Base-by-base conservation (phyloP, 2,329 filamentous ascomycete genomes). In the Mariannaea sp. region DNA sequence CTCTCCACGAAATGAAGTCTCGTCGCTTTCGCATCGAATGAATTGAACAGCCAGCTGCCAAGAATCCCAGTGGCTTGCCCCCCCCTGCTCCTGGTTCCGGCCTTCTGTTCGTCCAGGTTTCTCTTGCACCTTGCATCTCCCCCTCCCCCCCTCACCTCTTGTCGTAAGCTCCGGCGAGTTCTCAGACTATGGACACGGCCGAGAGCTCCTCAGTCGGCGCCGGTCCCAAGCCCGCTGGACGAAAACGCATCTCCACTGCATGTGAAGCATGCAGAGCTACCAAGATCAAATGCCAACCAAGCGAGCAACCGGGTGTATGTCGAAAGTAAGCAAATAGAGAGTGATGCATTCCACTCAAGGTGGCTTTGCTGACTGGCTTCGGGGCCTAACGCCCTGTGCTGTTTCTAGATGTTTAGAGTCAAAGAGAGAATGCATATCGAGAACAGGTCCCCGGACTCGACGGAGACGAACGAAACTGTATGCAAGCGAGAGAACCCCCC, bases 251-350 rank as follows among this genome's bases (percentile, higher is more conserved):
- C 13, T 63, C 63, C 14, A 73, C 83, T 70, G 73, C 80, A 16
- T 83, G 80, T 50, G 80, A 83, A 65, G 77, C 79, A 2, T 83
- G 81, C 57, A 71, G 81, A 48, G 72, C 69, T 9, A 77, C 79
- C 51, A 84, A 83, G 69, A 72, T 81, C 17, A 80, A 77, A 51
- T 84, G 81, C 58, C 75, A 76, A 55, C 68, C 76, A 4, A 77
- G 77, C 53, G 71, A 72, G 20, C 75, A 78, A 59, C 68, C 73
- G 3, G 75, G 74, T 9, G 77, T 80, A 24, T 84, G 81, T 62
- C 76, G 75, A 66, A 77, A 78, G 80, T 82, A 71, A 50, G 57
- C n/a, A 14, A 26, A 19, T 27, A 16, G n/a, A 24, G 29, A 19
- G 13, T 29, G 46, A n/a, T n/a, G n/a, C n/a, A n/a, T n/a, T n/a